phyloP scores from a whole-genome alignment of 495 filamentous ascomycete species.

The Neurospora sp. region DNA sequence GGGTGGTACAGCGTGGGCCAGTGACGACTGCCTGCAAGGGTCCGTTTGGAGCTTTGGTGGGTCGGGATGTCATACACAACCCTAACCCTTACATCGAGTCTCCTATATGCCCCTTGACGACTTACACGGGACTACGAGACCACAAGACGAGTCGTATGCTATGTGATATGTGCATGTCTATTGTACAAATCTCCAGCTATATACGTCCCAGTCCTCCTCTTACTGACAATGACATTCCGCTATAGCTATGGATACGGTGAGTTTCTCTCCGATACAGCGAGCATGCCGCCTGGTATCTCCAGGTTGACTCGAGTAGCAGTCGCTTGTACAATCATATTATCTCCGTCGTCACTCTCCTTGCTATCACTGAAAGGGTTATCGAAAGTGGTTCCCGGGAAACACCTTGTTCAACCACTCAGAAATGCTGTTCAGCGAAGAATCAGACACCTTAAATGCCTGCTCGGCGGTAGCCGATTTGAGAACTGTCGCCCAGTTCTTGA shows the following conservation, averaged over 20 bases:
- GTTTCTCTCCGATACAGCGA: background rate
- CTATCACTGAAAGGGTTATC: background rate
- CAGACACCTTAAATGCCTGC: background rate
- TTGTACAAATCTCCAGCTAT: background rate
- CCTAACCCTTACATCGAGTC: background rate
- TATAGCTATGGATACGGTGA: background rate
- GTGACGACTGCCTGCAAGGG: conserved; percentile 3
- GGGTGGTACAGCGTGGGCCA: background rate
- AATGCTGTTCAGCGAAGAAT: background rate
- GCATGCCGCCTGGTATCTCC: background rate
- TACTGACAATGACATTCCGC: too few species aligned
- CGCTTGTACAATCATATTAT: background rate
- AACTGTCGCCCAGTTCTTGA: background rate
- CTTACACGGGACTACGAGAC: background rate
- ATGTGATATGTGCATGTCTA: background rate
- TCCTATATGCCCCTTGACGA: background rate
- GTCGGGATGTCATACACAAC: background rate
- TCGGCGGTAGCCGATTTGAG: background rate
- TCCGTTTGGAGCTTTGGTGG: background rate
- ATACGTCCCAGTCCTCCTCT: background rate
- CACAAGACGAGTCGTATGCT: background rate
- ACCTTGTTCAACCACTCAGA: background rate
- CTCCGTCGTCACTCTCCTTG: background rate
- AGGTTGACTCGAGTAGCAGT: background rate
- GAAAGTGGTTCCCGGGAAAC: background rate